Base-by-base conservation (phyloP, 2,329 filamentous ascomycete genomes). In the Fusarium scirpi region DNA sequence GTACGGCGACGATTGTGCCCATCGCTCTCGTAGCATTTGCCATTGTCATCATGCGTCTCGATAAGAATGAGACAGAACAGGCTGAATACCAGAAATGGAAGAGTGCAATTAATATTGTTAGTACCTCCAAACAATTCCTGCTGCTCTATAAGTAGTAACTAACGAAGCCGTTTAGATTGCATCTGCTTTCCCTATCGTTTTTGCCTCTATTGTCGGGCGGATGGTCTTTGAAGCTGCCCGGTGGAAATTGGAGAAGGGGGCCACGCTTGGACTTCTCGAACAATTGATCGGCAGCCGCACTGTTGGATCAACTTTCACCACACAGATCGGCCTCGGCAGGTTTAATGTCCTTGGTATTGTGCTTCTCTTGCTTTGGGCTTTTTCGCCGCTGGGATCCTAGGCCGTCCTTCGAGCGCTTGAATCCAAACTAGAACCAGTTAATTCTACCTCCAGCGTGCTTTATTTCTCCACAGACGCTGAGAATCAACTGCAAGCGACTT, bases 221-320 rank as follows among this genome's bases (percentile, higher is more conserved):
- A 55, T 70, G 44, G 29, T 65, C 15, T 65, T 45, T 24, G 38
- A 68, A 3, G 22, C 40, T 5, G 60, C 53, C 0, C 45, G 57
- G 11, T 70, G 57, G 55, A 69, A 46, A 22, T 47, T 70, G 1
- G 65, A 70, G 41, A 45, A 54, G 8, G 67, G 67, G 2, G 34
- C 54, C 3, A 52, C 65, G 0, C 20, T 70, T 18, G 38, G 34
- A 2, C 34, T 45, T 6, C 55, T 70, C 1, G 67, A 69, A 22
- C 65, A 68, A 18, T 25, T 68, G 7, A 62, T 69, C 9, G 61
- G 67, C 8, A 70, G 67, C 12, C 56, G 54, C 3, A 70, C 67
- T 5, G 38, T 70, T 12, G 61, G 65, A 3, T 51, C 57, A 4
- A 54, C 61, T 2, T 22, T 49, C 1, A 18, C 8, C 9, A 24